Conservation (phyloP, 108 stramenopile genomes). For the Stephanodiscus minutulus region DNA sequence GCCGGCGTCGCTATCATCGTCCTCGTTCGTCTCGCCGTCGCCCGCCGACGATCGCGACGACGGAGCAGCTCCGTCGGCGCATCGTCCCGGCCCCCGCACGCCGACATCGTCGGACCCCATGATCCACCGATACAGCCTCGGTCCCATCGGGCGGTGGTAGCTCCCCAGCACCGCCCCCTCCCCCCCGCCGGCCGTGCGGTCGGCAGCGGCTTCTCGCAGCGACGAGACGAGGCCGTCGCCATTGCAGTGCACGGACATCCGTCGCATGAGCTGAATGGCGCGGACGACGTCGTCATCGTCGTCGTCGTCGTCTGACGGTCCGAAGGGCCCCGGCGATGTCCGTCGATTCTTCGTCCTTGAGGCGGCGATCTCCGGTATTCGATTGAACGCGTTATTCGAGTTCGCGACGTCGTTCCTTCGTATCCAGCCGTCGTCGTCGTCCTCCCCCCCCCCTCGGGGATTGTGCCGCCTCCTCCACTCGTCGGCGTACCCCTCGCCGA, state of each 20-base stretch:
- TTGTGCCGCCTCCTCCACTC: neutral
- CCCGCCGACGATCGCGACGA: too few species aligned
- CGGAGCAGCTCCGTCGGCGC: too few species aligned
- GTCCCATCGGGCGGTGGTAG: conserved; percentile 23
- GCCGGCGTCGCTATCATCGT: too few species aligned
- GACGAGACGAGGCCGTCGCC: conserved; percentile 57
- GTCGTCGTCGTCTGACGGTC: neutral
- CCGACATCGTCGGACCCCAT: conserved; percentile 62
- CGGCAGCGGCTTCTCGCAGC: conserved; percentile 29
- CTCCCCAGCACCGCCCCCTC: conserved; percentile 30
- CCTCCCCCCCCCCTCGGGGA: neutral
- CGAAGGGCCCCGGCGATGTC: neutral
- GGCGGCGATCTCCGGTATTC: conserved; percentile 38
- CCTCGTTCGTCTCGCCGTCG: too few species aligned
- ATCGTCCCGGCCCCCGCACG: too few species aligned
- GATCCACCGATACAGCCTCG: conserved; percentile 49
- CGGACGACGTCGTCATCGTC: conserved; percentile 30
- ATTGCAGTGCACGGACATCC: conserved; percentile 60
- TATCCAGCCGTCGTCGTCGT: conserved; percentile 49
- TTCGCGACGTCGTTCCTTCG: conserved; percentile 52
- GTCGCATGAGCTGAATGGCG: conserved; percentile 74
- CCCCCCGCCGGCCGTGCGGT: conserved; percentile 34
- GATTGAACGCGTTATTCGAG: conserved; percentile 56
- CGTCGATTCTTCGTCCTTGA: neutral
- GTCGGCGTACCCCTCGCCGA: conserved; percentile 33